Evolutionary conservation across 345 rosid genomes (phyloP), one percentile per base, ranked within the genome.

Genomic region (Syzygium aromaticum): DNA sequence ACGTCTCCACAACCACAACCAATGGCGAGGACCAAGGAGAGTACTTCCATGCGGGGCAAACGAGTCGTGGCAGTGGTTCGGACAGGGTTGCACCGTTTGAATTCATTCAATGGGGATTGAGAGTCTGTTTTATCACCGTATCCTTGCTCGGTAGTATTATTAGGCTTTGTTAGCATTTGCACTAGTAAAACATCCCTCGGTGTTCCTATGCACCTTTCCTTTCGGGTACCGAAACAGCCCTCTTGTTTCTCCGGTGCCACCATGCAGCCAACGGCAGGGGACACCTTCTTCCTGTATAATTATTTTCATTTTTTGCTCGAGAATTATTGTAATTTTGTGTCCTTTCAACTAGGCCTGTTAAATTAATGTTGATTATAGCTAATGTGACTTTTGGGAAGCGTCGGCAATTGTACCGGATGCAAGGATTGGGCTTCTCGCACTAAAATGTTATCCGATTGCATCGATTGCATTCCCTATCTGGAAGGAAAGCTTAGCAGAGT

Each of bases 1-100:
- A 95, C 59, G 99, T 97, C n/a, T 95, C 99, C 4, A 93, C 98
- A 9, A 73, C 92, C 80, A 86, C 87, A 49, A 93, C 88, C 86
- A 92, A 93, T 0, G 96, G 96, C 78, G 94, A 88, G 91, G 94
- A 93, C 21, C 80, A 73, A 73, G 80, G 80, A 73, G 98, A 94
- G 87, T 95, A 88, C 51, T 95, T 95, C 51, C 93, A 95, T 28
- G 93, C 96, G 1, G 97, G 98, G 86, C 92, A 93, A 91, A 85
- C 90, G 85, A 91, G 91, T 33, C 49, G 46, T 59, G 88, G 90
- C 53, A 88, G 89, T 85, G 86, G 89, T 22, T 94, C 94, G 11
- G 87, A 87, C 3, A 84, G 43, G 84, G 83, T 63, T 46, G 43
- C 77, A 25, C 90, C 88, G 13, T 51, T 43, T 63, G 86, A 49